Evolutionary conservation across 352 stramenopile genomes (phyloP).

Genomic region (Elongisporangium anandrum): DNA sequence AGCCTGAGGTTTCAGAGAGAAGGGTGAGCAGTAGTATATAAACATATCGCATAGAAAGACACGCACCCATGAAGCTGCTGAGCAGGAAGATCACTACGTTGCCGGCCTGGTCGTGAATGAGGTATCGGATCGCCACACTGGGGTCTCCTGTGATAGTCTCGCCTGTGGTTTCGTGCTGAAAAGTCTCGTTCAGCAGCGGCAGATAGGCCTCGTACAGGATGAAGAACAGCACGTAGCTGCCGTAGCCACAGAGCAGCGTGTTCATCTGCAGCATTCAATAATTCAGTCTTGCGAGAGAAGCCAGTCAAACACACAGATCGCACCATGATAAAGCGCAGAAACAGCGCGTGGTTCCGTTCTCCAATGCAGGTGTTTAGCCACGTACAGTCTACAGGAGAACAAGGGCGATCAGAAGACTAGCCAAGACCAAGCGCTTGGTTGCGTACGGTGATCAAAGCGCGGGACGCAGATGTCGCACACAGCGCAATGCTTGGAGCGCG

Average conservation of each 20-base stretch:
- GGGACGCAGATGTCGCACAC: slow-evolving; percentile 62
- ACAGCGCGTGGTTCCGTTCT: slow-evolving; percentile 51
- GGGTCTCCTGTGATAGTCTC: slow-evolving; percentile 30
- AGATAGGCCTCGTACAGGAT: slow-evolving; percentile 42
- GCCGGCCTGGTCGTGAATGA: slow-evolving; percentile 38
- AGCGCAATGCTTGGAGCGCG: slow-evolving; percentile 66
- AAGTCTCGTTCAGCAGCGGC: slow-evolving; percentile 29
- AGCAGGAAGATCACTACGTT: slow-evolving; percentile 38
- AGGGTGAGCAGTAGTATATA: background rate
- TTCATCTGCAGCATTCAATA: slow-evolving; percentile 28
- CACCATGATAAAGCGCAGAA: slow-evolving; percentile 55
- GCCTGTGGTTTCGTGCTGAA: slow-evolving; percentile 32
- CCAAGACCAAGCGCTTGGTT: background rate
- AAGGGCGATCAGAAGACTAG: slow-evolving; percentile 3
- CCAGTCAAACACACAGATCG: background rate
- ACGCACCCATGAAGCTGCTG: slow-evolving; percentile 46
- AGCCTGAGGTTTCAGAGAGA: slow-evolving; percentile 13
- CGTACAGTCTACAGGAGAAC: slow-evolving; percentile 26
- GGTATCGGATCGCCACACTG: slow-evolving; percentile 40
- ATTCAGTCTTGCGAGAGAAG: background rate
- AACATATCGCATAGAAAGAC: background rate
- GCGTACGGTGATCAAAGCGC: slow-evolving; percentile 60
- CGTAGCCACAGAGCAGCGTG: slow-evolving; percentile 41
- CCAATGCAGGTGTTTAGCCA: slow-evolving; percentile 70
- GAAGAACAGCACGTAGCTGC: slow-evolving; percentile 38